Base-by-base conservation (phyloP, 805 yeast genomes). In the Kazachstania viticola region DNA sequence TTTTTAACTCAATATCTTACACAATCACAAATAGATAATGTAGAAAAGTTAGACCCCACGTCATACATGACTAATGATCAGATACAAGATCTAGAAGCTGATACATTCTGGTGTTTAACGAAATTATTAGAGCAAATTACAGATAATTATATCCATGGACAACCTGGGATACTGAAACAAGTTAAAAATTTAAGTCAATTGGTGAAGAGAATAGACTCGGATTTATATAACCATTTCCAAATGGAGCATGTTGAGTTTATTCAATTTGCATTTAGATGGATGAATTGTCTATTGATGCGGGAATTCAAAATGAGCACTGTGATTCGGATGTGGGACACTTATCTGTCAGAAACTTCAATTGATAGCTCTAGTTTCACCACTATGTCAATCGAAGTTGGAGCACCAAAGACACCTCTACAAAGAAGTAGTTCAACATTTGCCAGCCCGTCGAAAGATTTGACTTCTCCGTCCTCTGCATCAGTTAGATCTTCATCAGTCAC, bases 271-370 rank as follows among this genome's bases (percentile, higher is more conserved):
- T 91, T 91, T 61, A 67, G 98, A 44, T 91, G 98, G 98, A 91
- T 91, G 97, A 91, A 91, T 58, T 91, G 98, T 61, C 62, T 91
- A 48, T 62, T 91, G 30, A 91, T 91, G 98, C 72, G 98, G 42
- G 98, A 91, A 48, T 66, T 91, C 28, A 73, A 78, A 26, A 74
- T 91, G 48, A 62, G 64, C 19, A 71, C 83, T 38, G 80, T 87
- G 4, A 75, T 87, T 15, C 67, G 98, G 35, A 88, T 91, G 94
- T 91, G 98, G 97, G 98, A 91, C 51, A 87, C 98, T 0, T 91
- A 91, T 54, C 55, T 81, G 3, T 70, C 82, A 30, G 85, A 81
- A 49, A 69, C 71, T 14, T 56, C 61, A 1, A 76, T 79, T 3
- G 60, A 54, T 21, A 46, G 46, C 14, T 39, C 46, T 7, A 25